Base-by-base conservation (phyloP, 2,329 filamentous ascomycete species). In the Microdochium bolleyi region DNA sequence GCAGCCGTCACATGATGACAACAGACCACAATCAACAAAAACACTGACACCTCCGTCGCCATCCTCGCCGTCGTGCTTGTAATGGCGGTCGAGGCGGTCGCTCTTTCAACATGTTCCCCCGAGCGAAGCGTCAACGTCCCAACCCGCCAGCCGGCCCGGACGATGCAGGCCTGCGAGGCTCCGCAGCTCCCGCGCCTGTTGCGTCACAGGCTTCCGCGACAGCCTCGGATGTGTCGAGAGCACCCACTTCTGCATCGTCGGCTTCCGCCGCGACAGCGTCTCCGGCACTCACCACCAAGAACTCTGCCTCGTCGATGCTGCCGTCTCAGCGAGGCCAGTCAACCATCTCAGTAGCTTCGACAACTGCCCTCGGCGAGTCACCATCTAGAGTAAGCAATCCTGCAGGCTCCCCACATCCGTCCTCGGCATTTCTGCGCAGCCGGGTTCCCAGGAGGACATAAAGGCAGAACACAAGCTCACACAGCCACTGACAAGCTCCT, bases 71-170 rank as follows among this genome's bases (percentile, higher is more conserved):
- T 13, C 41, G 41, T 22, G 16, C 21, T 37, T n/a, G 25, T 13
- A n/a, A 34, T 30, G 49, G 41, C 41, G 41, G 16, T 7, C 41
- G 19, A 51, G 21, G 24, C 32, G 27, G 16, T 27, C 13, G 44
- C 34, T 21, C 24, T 24, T 51, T 34, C 32, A 60, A 55, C 57
- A 75, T 75, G 72, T 67, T 63, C 60, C 65, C 69, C 49, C 65
- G 71, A 56, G n/a, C n/a, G n/a, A 76, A 76, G 60, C 71, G 71
- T 54, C 58, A 64, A 46, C 68, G 70, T 55, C 68, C 65, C 21
- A 68, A 70, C 52, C 64, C 69, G 50, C 55, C 61, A n/a, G 53
- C 60, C 8, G 60, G 61, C 49, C 51, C 60, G 41, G 55, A 49
- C 52, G 57, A 53, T 13, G 55, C 52, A 9, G 57, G 49, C 55